phyloP scores from a whole-genome alignment of 2,329 filamentous ascomycete species.

The Elsinoe arachidis region DNA sequence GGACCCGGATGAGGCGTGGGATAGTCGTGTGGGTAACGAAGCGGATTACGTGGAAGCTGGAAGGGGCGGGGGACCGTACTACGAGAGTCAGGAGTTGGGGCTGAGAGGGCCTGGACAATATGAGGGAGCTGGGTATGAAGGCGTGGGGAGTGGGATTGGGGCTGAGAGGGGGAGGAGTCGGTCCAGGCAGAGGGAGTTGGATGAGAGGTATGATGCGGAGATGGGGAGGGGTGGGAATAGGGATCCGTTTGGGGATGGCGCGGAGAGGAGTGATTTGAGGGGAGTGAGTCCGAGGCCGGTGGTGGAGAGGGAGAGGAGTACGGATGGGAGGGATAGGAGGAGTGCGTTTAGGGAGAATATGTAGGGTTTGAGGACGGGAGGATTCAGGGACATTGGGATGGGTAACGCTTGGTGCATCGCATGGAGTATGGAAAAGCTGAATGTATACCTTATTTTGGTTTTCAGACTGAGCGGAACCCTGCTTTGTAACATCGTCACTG shows the following conservation, averaged over 20 bases:
- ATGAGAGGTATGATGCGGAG: constrained; percentile 39
- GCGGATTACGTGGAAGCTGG: constrained; percentile 41
- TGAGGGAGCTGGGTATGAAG: constrained; percentile 32
- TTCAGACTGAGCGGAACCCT: too few relatives aligned
- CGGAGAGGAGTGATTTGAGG: constrained; percentile 54
- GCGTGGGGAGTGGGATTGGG: constrained; percentile 24
- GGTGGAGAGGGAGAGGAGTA: constrained; percentile 43
- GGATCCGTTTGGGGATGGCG: constrained; percentile 67
- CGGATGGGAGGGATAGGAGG: constrained; percentile 47
- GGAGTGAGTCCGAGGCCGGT: constrained; percentile 69
- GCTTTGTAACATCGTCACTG: too few relatives aligned
- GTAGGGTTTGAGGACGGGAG: constrained; percentile 26
- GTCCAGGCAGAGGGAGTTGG: constrained; percentile 40
- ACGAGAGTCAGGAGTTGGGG: constrained; percentile 70
- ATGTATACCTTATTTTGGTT: neutral
- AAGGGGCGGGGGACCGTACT: constrained; percentile 48
- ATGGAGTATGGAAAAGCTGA: constrained; percentile 1
- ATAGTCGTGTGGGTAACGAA: constrained; percentile 67
- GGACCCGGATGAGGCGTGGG: constrained; percentile 82
- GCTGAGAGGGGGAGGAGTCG: constrained; percentile 38
- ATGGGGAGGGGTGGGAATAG: constrained; percentile 23
- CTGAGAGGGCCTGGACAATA: constrained; percentile 37
- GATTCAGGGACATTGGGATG: neutral
- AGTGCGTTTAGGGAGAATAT: constrained; percentile 65
- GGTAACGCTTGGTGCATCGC: neutral